Evolutionary conservation across 441 rosid species (phyloP).

Genomic region (Eutrema salsugineum): DNA sequence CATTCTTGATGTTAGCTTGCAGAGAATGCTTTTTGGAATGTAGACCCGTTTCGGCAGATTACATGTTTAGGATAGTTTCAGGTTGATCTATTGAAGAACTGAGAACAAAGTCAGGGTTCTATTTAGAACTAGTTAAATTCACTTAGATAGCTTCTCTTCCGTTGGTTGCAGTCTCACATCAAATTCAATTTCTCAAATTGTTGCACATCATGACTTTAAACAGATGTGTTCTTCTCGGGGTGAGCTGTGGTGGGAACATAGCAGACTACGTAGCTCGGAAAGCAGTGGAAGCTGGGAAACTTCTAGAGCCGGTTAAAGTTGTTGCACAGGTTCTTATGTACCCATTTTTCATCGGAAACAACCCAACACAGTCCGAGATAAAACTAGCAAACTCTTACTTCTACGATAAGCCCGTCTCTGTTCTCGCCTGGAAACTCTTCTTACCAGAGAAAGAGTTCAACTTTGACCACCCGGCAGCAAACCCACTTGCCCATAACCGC

Average conservation of each 20-base stretch:
- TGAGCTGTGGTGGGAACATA: slow-evolving; percentile 66
- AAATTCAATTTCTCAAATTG: background rate
- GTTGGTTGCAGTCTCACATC: background rate
- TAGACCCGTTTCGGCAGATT: background rate
- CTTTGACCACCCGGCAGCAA: slow-evolving; percentile 67
- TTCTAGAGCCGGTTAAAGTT: slow-evolving; percentile 63
- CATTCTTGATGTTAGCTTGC: background rate
- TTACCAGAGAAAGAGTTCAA: slow-evolving; percentile 48
- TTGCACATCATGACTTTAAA: background rate
- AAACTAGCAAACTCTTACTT: slow-evolving; percentile 65
- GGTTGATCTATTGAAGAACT: background rate
- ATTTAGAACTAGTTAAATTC: background rate
- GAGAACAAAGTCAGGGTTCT: background rate
- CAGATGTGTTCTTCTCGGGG: slow-evolving; percentile 72
- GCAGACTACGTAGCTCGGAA: slow-evolving; percentile 63
- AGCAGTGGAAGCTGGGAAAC: slow-evolving; percentile 61
- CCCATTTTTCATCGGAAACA: slow-evolving; percentile 65
- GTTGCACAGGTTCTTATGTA: slow-evolving; percentile 73
- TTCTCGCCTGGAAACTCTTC: slow-evolving; percentile 66
- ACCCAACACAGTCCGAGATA: slow-evolving; percentile 54
- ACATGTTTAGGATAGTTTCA: background rate
- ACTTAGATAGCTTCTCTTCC: slow-evolving; percentile 7
- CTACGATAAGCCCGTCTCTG: slow-evolving; percentile 51
- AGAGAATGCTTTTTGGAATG: background rate
- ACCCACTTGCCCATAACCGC: slow-evolving; percentile 53